Evolutionary conservation across 495 filamentous ascomycete genomes (phyloP), one percentile per base, ranked within the genome.

Genomic region (Daldinia concentrica): DNA sequence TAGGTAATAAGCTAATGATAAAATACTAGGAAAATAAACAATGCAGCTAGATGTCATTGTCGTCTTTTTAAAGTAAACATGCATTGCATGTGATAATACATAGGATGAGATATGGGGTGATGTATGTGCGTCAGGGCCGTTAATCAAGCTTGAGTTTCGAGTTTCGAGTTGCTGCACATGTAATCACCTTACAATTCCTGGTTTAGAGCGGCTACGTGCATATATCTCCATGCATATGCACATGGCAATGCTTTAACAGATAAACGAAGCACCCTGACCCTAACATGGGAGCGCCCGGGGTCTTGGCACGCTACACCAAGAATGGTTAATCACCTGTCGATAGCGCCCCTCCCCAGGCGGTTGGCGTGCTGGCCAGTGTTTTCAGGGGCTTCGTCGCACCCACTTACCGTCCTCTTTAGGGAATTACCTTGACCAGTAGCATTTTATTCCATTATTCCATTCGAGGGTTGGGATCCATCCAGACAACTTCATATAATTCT

Each of bases 401-500:
- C 71, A 73, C 71, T 68, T 64, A 58, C 65, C 61, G 60, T 61
- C 70, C 65, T 65, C 41, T 73, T 73, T 73, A 68, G 69, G 64
- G 64, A 73, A 68, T 68, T 3, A 73, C 56, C 70, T 73, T 55
- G 65, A 68, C 70, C 70, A 73, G 70, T 73, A 68, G 62, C 61
- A 73, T 65, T 73, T 73, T 68, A 64, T 68, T 68, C 70, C 70
- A 72, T 72, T 68, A 64, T 67, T 68, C 70, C 70, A 73, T 68
- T 67, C 37, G 54, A 68, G n/a, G 52, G 61, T 68, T 62, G 58
- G 71, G 65, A 73, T 73, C 71, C 71, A 73, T 73, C 57, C 57
- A 30, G 58, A 62, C 58, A 62, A 69, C 71, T 68, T 69, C 65
- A 69, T 73, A 73, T 73, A 73, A 66, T 73, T 69, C 57, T 58